Conservation (phyloP, 805 yeast genomes). For the Jamesozyma spencerorum region DNA sequence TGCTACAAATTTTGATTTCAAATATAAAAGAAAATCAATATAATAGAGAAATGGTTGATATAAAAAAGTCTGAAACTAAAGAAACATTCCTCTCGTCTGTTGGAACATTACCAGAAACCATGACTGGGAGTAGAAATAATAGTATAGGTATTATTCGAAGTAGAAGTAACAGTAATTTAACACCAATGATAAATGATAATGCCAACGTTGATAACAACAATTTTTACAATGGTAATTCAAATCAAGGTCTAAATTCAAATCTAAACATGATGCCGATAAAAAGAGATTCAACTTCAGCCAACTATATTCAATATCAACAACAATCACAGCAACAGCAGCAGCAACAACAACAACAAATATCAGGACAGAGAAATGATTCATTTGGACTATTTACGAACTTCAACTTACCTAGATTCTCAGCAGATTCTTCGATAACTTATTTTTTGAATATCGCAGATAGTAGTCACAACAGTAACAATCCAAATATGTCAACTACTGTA, state of each 20-base stretch:
- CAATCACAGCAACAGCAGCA: neutral
- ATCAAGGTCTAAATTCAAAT: neutral
- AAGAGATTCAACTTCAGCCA: neutral
- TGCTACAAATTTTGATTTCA: too few species aligned
- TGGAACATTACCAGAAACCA: too few species aligned
- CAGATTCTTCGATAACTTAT: slow-evolving; percentile 23
- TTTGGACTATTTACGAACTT: slow-evolving; percentile 18
- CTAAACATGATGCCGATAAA: neutral
- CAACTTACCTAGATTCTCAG: slow-evolving; percentile 19
- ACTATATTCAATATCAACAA: neutral
- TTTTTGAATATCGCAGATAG: slow-evolving; percentile 18
- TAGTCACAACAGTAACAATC: neutral
- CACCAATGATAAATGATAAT: neutral
- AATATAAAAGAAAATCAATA: too few species aligned
- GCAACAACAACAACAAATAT: neutral
- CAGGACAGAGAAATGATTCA: slow-evolving; percentile 16
- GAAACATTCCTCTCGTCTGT: too few species aligned
- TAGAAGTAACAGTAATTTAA: neutral
- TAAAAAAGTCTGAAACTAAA: too few species aligned
- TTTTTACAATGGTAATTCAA: neutral
- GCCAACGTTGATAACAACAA: too few species aligned
- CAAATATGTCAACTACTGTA: too few species aligned
- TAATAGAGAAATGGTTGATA: too few species aligned
- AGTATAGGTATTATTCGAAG: neutral
- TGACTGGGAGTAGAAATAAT: too few species aligned